A percentile compares a stretch with the other conserved stretches of the same genome.
These are phyloP conservation scores for Neocallimastix lanati DNA, from an alignment of 192 early-diverging fungal species.

Conservation along the genomic window DNA sequence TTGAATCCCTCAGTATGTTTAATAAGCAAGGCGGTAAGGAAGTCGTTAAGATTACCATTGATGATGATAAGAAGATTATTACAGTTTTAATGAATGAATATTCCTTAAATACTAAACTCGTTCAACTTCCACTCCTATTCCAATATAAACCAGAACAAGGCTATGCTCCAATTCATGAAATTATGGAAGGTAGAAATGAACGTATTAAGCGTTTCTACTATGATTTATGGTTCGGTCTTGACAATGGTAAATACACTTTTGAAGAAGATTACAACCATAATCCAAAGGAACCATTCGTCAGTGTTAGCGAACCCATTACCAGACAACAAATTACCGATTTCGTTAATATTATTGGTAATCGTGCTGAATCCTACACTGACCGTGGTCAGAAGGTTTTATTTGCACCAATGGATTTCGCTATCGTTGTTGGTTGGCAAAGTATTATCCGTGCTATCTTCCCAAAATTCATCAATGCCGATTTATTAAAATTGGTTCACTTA, in stretches of 20 bases:
- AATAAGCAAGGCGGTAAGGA: slow-evolving; percentile 24
- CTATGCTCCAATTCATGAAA: slow-evolving; percentile 70
- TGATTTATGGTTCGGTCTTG: slow-evolving; percentile 47
- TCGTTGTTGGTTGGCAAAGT: slow-evolving; percentile 76
- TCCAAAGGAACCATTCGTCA: slow-evolving; percentile 44
- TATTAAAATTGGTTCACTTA: slow-evolving; percentile 79
- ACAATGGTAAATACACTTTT: slow-evolving; percentile 22
- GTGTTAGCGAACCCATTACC: slow-evolving; percentile 36
- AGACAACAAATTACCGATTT: slow-evolving; percentile 51
- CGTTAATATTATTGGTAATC: slow-evolving; percentile 57
- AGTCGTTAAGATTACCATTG: slow-evolving; percentile 25
- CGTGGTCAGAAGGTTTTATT: slow-evolving; percentile 48
- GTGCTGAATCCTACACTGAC: slow-evolving; percentile 40
- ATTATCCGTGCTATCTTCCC: slow-evolving; percentile 84
- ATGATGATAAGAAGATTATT: slow-evolving; percentile 25
- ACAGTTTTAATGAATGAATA: slow-evolving; percentile 46
- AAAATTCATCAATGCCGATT: slow-evolving; percentile 82
- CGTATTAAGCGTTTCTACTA: slow-evolving; percentile 75
- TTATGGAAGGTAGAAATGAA: slow-evolving; percentile 66
- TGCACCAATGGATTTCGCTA: slow-evolving; percentile 87
- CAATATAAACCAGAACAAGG: slow-evolving; percentile 57
- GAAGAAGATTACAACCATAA: slow-evolving; percentile 29
- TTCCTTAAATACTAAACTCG: slow-evolving; percentile 11
- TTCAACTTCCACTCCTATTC: slow-evolving; percentile 67
- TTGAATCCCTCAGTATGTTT: slow-evolving; percentile 28